Percentiles rank a stretch among this genome's conserved stretches.
These are phyloP conservation scores for Penicillium sp. DNA, from an alignment of 2,329 filamentous ascomycete species.

Conservation along the genomic window DNA sequence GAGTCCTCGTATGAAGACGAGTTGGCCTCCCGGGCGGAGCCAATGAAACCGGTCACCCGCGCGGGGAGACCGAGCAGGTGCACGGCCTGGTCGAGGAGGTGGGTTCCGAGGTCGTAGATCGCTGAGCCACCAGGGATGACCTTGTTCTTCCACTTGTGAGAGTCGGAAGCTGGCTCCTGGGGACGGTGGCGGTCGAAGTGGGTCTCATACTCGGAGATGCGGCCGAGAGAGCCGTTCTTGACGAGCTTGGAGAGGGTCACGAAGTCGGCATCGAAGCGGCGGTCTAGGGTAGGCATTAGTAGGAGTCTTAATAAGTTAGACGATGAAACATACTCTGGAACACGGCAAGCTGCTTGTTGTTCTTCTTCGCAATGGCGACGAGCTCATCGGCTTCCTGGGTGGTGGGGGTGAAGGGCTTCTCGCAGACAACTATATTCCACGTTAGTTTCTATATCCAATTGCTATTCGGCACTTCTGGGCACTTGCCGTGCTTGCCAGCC, in stretches of 20 bases:
- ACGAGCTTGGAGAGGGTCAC: constrained; percentile 66
- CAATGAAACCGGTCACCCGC: constrained; percentile 65
- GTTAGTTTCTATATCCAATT: neutral
- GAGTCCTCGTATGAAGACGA: constrained; percentile 50
- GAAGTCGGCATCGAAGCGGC: constrained; percentile 77
- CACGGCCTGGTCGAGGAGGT: constrained; percentile 74
- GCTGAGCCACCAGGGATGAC: constrained; percentile 65
- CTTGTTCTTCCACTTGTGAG: constrained; percentile 66
- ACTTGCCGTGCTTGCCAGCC: constrained; percentile 64
- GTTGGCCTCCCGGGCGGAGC: constrained; percentile 64
- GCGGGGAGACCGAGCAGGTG: constrained; percentile 68
- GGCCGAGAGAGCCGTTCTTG: constrained; percentile 60
- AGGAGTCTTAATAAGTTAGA: neutral
- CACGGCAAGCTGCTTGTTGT: constrained; percentile 60
- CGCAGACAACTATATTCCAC: constrained; percentile 60
- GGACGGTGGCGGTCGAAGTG: constrained; percentile 76
- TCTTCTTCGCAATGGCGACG: constrained; percentile 54
- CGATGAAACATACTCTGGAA: constrained; percentile 58
- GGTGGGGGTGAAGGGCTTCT: constrained; percentile 80
- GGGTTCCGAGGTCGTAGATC: constrained; percentile 73
- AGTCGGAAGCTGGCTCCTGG: constrained; percentile 47
- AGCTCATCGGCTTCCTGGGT: constrained; percentile 66
- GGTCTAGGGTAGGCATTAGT: constrained; percentile 45
- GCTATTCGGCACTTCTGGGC: neutral
- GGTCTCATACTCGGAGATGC: constrained; percentile 74